These are phyloP conservation scores for Penicillium canariense DNA, from an alignment of 495 filamentous ascomycete genomes.

Conservation along the genomic window DNA sequence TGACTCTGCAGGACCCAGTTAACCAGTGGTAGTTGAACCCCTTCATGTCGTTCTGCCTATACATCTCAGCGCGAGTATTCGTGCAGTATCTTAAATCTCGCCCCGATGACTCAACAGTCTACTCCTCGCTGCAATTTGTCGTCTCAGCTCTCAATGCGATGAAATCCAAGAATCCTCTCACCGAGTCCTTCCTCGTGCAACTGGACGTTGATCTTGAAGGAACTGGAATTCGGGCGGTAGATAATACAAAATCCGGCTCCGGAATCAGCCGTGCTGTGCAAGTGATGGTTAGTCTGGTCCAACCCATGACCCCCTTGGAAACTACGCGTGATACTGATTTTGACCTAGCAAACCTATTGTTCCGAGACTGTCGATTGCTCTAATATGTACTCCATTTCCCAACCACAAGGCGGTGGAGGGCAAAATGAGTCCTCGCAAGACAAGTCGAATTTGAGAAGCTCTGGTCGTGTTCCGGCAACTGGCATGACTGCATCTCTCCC, in stretches of 20 bases:
- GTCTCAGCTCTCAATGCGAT: constrained; percentile 85
- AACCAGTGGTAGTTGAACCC: constrained; percentile 76
- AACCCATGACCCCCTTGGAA: background rate
- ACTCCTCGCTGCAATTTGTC: constrained; percentile 83
- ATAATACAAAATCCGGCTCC: constrained; percentile 8
- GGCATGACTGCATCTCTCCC: constrained; percentile 26
- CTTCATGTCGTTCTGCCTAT: constrained; percentile 93
- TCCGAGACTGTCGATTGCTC: constrained; percentile 11
- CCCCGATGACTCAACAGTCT: constrained; percentile 78
- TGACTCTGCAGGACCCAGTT: constrained; percentile 13
- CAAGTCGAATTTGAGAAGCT: background rate
- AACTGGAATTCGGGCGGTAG: constrained; percentile 33
- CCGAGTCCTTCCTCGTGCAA: constrained; percentile 93
- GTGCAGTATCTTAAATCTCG: constrained; percentile 90
- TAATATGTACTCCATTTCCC: constrained; percentile 12
- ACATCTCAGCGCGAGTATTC: constrained; percentile 91
- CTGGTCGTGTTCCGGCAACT: background rate
- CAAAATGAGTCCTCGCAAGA: constrained; percentile 4
- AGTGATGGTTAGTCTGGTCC: constrained; percentile 16
- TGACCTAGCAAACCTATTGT: constrained; percentile 12
- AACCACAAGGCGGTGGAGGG: constrained; percentile 4
- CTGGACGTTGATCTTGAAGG: constrained; percentile 88
- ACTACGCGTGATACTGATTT: background rate
- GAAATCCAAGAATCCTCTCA: constrained; percentile 84
- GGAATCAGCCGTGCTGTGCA: constrained; percentile 1